Conservation (phyloP, 2,329 filamentous ascomycete genomes). For the Fusarium tupiense region DNA sequence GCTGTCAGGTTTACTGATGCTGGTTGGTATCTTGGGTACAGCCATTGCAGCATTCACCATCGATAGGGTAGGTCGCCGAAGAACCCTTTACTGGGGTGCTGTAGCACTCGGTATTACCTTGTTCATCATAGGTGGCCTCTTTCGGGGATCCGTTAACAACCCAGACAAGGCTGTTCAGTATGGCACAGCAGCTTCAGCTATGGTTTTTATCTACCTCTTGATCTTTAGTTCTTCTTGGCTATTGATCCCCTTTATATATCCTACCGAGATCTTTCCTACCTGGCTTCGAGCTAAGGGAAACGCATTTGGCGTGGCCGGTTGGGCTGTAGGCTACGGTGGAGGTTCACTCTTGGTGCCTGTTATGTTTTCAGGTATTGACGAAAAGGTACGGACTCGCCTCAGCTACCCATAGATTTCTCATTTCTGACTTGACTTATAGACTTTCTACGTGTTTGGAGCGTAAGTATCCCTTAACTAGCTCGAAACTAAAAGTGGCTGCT, state of each 20-base stretch:
- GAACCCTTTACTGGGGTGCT: conserved; percentile 49
- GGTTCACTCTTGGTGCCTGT: conserved; percentile 7
- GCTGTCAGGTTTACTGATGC: conserved; percentile 60
- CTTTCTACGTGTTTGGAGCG: conserved; percentile 9
- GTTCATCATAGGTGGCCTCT: conserved; percentile 44
- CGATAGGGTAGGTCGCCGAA: conserved; percentile 49
- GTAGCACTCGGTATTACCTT: conserved; percentile 44
- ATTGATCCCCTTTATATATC: conserved; percentile 45
- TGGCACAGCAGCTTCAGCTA: conserved; percentile 45
- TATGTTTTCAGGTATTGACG: conserved; percentile 9
- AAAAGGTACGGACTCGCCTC: neutral
- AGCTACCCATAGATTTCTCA: neutral
- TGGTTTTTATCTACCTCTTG: conserved; percentile 46
- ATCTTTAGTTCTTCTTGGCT: conserved; percentile 46
- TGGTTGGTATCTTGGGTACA: conserved; percentile 60
- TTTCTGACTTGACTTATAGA: neutral
- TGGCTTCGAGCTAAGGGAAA: conserved; percentile 44
- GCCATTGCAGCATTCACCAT: conserved; percentile 58
- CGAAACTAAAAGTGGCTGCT: neutral
- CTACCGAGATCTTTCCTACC: conserved; percentile 46
- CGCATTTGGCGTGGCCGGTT: conserved; percentile 43
- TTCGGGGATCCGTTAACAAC: conserved; percentile 27
- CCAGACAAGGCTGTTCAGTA: conserved; percentile 34
- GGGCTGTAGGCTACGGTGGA: conserved; percentile 30
- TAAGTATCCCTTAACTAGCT: neutral